These are phyloP conservation scores for Calonectria multiphialidica DNA, from an alignment of 2,329 filamentous ascomycete species.

Conservation along the genomic window DNA sequence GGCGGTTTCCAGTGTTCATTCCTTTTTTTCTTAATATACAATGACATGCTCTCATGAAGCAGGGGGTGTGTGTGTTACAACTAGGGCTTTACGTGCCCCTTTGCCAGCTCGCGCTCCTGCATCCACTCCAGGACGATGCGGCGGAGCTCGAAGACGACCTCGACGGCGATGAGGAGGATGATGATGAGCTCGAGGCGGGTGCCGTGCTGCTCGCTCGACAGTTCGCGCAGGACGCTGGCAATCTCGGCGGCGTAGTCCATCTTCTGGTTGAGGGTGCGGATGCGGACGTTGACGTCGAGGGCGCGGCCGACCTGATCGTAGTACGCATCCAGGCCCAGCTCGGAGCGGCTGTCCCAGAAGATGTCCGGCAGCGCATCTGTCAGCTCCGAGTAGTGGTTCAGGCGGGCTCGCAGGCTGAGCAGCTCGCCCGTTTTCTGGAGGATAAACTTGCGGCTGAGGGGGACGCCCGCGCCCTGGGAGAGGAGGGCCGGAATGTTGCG, in stretches of 20 bases:
- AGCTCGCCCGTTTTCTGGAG: slow-evolving; percentile 94
- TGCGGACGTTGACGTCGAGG: slow-evolving; percentile 90
- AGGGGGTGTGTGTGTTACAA: background rate
- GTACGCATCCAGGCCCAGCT: slow-evolving; percentile 91
- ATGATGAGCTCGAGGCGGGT: slow-evolving; percentile 95
- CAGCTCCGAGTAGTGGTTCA: slow-evolving; percentile 97
- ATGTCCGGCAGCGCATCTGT: slow-evolving; percentile 95
- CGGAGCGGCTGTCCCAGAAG: slow-evolving; percentile 94
- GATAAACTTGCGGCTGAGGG: slow-evolving; percentile 77
- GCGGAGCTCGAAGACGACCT: slow-evolving; percentile 89
- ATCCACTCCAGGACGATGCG: slow-evolving; percentile 75
- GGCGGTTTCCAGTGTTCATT: slow-evolving; percentile 13
- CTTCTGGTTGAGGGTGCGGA: slow-evolving; percentile 93
- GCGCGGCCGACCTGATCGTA: slow-evolving; percentile 94
- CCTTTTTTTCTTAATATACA: background rate
- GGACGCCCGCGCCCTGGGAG: slow-evolving; percentile 67
- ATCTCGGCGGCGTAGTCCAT: slow-evolving; percentile 99
- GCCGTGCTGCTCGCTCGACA: slow-evolving; percentile 90
- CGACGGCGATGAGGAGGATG: slow-evolving; percentile 91
- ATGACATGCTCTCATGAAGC: background rate
- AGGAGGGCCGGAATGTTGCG: slow-evolving; percentile 84
- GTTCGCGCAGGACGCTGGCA: slow-evolving; percentile 87
- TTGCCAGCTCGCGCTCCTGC: slow-evolving; percentile 49
- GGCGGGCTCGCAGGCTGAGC: slow-evolving; percentile 86
- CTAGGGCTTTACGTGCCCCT: slow-evolving; percentile 21